These are phyloP conservation scores for Xylaria sp. DNA, from an alignment of 2,329 filamentous ascomycete species.

Conservation along the genomic window DNA sequence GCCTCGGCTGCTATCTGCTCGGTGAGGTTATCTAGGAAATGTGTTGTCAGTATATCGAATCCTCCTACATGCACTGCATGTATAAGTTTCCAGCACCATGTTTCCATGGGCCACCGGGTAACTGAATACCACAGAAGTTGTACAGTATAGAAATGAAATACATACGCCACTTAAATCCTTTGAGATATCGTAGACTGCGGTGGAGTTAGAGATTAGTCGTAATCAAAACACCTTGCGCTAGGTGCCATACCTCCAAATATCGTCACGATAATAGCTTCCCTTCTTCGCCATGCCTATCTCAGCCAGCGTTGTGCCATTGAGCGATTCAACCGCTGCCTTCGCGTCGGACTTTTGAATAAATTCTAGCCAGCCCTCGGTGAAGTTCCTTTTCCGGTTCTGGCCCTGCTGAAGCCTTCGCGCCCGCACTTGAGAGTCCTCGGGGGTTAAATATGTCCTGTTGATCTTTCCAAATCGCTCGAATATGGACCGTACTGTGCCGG, in stretches of 20 bases:
- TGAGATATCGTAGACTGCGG: slow-evolving; percentile 73
- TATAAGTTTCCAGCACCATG: background rate
- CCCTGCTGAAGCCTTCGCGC: slow-evolving; percentile 75
- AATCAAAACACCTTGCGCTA: background rate
- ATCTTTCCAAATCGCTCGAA: slow-evolving; percentile 76
- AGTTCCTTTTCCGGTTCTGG: slow-evolving; percentile 86
- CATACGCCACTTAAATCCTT: slow-evolving; percentile 80
- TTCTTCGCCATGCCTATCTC: slow-evolving; percentile 80
- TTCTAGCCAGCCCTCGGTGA: slow-evolving; percentile 88
- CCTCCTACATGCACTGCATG: slow-evolving; percentile 4
- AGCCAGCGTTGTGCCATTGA: slow-evolving; percentile 73
- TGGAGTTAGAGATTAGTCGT: background rate
- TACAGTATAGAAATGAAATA: background rate
- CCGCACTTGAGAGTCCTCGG: slow-evolving; percentile 69
- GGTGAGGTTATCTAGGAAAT: slow-evolving; percentile 63
- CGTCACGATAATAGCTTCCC: slow-evolving; percentile 83
- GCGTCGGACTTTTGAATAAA: slow-evolving; percentile 81
- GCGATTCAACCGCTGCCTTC: slow-evolving; percentile 77
- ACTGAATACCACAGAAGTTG: background rate
- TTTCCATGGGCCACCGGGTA: background rate
- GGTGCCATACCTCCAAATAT: slow-evolving; percentile 75
- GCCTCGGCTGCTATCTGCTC: slow-evolving; percentile 86
- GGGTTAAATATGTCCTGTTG: slow-evolving; percentile 56
- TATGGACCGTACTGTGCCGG: slow-evolving; percentile 59
- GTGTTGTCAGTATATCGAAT: slow-evolving; percentile 9